A percentile compares a stretch with the other conserved stretches of the same genome.
phyloP scores from a whole-genome alignment of 176 grass and related monocot species.

The Neostapfia colusana region DNA sequence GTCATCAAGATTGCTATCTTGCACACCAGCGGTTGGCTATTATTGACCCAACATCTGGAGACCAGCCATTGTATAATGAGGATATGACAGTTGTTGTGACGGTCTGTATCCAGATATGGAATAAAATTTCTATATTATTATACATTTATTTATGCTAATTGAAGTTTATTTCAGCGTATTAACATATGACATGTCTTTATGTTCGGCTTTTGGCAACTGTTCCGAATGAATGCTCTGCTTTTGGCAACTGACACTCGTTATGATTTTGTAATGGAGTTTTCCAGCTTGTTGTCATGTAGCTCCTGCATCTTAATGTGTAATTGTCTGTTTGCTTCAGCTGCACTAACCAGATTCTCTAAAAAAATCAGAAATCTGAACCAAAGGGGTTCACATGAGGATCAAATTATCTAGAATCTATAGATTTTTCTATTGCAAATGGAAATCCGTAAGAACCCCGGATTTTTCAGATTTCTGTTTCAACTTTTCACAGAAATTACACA shows the following conservation, averaged over 20 bases:
- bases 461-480: too few relatives aligned
- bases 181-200: not conserved
- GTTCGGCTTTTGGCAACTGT: slow-evolving; percentile 5
- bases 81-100: slow-evolving; percentile 93
- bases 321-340: too few relatives aligned
- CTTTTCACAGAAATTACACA: too few relatives aligned
- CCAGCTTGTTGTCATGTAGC: not conserved
- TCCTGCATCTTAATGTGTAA: not conserved
- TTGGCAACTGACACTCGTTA: slow-evolving; percentile 17
- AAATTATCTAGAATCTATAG: too few relatives aligned
- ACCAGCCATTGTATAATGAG: slow-evolving; percentile 92
- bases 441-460: too few relatives aligned
- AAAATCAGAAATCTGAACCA: too few relatives aligned
- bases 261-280: slow-evolving; percentile 12
- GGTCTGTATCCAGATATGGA: slow-evolving; percentile 49
- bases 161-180: not conserved
- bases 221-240: not conserved
- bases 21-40: slow-evolving; percentile 94
- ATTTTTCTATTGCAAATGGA: too few relatives aligned
- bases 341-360: too few relatives aligned
- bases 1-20: slow-evolving; percentile 82
- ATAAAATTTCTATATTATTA: slow-evolving; percentile 1
- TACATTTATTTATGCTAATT: not conserved
- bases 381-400: too few relatives aligned
- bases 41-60: slow-evolving; percentile 84